Evolutionary conservation across 352 stramenopile genomes (phyloP).

Genomic region (Phytopythium ostracodes): DNA sequence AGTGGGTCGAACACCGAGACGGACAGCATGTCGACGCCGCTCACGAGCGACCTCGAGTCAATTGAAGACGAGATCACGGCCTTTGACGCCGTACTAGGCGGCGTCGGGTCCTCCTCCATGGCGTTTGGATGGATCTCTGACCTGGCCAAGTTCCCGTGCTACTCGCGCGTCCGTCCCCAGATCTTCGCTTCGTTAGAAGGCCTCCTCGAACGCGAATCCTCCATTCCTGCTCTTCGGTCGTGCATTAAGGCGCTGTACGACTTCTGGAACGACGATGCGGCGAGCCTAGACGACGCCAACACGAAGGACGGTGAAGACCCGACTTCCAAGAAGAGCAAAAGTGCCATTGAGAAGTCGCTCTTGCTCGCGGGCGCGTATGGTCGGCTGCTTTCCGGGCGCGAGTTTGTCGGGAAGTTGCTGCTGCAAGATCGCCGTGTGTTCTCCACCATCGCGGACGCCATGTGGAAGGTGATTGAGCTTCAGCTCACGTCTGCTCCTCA

Average conservation of each 20-base stretch:
- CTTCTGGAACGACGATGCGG: constrained; percentile 33
- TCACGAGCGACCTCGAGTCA: constrained; percentile 17
- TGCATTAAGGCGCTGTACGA: constrained; percentile 67
- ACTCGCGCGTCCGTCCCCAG: constrained; percentile 41
- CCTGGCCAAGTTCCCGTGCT: constrained; percentile 67
- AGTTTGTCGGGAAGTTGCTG: constrained; percentile 61
- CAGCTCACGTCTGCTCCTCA: constrained; percentile 53
- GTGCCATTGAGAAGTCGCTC: constrained; percentile 47
- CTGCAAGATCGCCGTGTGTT: constrained; percentile 58
- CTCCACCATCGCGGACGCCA: constrained; percentile 57
- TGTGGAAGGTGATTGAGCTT: constrained; percentile 64
- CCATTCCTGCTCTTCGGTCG: constrained; percentile 50
- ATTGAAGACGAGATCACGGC: constrained; percentile 28
- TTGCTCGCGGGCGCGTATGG: constrained; percentile 64
- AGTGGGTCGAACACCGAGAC: constrained; percentile 15
- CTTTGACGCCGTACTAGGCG: constrained; percentile 8
- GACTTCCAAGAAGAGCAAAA: constrained; percentile 21
- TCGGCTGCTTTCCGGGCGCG: constrained; percentile 54
- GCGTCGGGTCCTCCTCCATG: constrained; percentile 15
- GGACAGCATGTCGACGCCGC: constrained; percentile 10
- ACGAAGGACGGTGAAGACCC: background rate
- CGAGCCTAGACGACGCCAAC: constrained; percentile 5
- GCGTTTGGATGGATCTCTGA: constrained; percentile 67
- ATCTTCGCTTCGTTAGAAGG: constrained; percentile 67
- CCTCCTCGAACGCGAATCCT: constrained; percentile 70